Evolutionary conservation across 352 stramenopile genomes (phyloP).

Genomic region (Phytophthora cryptogea): DNA sequence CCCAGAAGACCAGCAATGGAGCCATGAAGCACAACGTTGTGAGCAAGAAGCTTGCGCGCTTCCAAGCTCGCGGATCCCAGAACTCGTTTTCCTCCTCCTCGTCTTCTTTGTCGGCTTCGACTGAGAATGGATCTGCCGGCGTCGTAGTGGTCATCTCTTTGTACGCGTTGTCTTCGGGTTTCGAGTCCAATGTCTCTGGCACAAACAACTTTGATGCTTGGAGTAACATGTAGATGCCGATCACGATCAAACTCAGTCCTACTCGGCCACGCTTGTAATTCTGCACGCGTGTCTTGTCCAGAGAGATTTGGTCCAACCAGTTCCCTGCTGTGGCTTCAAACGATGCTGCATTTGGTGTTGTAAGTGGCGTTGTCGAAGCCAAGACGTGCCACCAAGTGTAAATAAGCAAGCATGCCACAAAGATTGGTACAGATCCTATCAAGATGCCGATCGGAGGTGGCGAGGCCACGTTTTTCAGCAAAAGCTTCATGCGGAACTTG

Average conservation of each 20-base stretch:
- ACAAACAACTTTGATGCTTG: slow-evolving; percentile 74
- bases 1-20: slow-evolving; percentile 92
- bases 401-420: slow-evolving; percentile 59
- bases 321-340: slow-evolving; percentile 89
- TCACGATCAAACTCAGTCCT: slow-evolving; percentile 78
- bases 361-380: slow-evolving; percentile 50
- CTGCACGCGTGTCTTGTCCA: slow-evolving; percentile 74
- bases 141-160: slow-evolving; percentile 56
- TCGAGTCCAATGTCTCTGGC: slow-evolving; percentile 80
- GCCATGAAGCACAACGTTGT: slow-evolving; percentile 83
- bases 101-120: slow-evolving; percentile 58
- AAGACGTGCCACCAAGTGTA: slow-evolving; percentile 86
- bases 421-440: slow-evolving; percentile 66
- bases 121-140: slow-evolving; percentile 51
- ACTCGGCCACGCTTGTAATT: slow-evolving; percentile 90
- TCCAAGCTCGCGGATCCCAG: slow-evolving; percentile 89
- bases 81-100: slow-evolving; percentile 68
- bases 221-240: slow-evolving; percentile 85
- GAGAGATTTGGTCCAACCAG: slow-evolving; percentile 89
- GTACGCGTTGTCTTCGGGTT: slow-evolving; percentile 79
- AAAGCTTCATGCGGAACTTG: slow-evolving; percentile 89
- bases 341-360: slow-evolving; percentile 53
- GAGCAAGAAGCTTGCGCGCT: slow-evolving; percentile 92
- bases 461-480: slow-evolving; percentile 90
- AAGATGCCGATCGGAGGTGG: slow-evolving; percentile 85